Evolutionary conservation across 1,139 yeast species (phyloP), one percentile per base, ranked within the genome.

Genomic region (Kluyveromyces sp.): DNA sequence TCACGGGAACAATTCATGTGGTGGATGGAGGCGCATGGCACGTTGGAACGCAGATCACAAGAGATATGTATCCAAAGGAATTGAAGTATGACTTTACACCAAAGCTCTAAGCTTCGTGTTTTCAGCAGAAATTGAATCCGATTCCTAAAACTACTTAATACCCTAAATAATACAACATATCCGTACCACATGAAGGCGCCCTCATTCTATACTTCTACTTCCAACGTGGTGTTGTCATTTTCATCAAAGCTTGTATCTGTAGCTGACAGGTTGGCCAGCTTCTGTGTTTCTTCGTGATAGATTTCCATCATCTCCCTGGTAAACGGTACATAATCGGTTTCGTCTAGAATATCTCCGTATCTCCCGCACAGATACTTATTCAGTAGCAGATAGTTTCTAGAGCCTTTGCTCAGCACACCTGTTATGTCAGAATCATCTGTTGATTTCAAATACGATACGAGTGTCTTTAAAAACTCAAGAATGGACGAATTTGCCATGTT

Each of bases 21-120:
- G 96, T 89, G 11, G 98, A 89, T 63, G 97, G 97, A 43, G 97
- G 81, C 1, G 73, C 76, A 45, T 88, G 96, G 96, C 95, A 87
- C 58, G 68, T 77, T 57, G 92, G 87, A 17, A 73, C 69, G 33
- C 55, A 62, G 43, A 61, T 69, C 33, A 63, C 67, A 3, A 48
- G 56, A 3, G 58, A 62, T 7, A 46, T 60, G 47, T 73, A 71
- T 46, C 78, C 78, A 9, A 65, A 67, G 2, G 48, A 41, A 6
- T 47, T 74, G 44, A 50, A 56, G 19, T 38, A 38, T 20, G 31
- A 30, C 18, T 38, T 38, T 39, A 51, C 49, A 39, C 54, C 70
- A 13, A 65, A 63, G 47, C 48, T 45, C 31, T 45, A 39, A 42
- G 18, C 11, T 13, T 20, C 26, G 6, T 6, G 9, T 22, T 22